These are phyloP conservation scores for Myxozyma kluyveri DNA, from an alignment of 805 yeast species.

Conservation along the genomic window DNA sequence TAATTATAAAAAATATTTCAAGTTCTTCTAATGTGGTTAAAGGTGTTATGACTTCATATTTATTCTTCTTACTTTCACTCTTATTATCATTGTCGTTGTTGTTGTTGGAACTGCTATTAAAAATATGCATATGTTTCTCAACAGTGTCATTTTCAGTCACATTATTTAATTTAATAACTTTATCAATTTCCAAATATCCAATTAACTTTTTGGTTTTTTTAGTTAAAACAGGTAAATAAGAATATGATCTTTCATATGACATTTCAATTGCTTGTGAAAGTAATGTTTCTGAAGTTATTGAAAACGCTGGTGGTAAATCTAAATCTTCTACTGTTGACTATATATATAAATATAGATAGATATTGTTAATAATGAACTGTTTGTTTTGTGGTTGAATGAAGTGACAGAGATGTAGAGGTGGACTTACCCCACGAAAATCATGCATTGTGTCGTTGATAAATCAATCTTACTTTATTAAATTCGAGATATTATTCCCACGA, in stretches of 20 bases:
- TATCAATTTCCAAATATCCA: constrained; percentile 48
- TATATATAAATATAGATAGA: background rate
- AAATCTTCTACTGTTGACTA: constrained; percentile 58
- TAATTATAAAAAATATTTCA: constrained; percentile 47
- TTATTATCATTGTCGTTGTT: too few relatives aligned
- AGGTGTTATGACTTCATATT: constrained; percentile 50
- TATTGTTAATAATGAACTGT: background rate
- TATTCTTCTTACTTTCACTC: constrained; percentile 30
- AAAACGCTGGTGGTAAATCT: constrained; percentile 56
- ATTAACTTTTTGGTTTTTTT: constrained; percentile 47
- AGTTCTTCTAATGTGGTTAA: constrained; percentile 54
- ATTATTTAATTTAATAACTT: constrained; percentile 38
- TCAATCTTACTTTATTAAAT: too few relatives aligned
- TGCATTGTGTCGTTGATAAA: too few relatives aligned
- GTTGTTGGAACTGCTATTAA: too few relatives aligned
- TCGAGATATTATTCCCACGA: too few relatives aligned
- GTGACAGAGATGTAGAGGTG: too few relatives aligned
- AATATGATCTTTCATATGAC: constrained; percentile 55
- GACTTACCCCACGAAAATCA: constrained; percentile 19
- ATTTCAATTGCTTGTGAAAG: constrained; percentile 52
- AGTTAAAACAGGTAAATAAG: constrained; percentile 55
- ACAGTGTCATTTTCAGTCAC: constrained; percentile 29
- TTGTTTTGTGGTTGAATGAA: too few relatives aligned
- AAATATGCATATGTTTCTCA: constrained; percentile 30
- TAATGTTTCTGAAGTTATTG: constrained; percentile 50